Evolutionary conservation across 495 filamentous ascomycete species (phyloP).

Genomic region (Glutinoglossum americanum): DNA sequence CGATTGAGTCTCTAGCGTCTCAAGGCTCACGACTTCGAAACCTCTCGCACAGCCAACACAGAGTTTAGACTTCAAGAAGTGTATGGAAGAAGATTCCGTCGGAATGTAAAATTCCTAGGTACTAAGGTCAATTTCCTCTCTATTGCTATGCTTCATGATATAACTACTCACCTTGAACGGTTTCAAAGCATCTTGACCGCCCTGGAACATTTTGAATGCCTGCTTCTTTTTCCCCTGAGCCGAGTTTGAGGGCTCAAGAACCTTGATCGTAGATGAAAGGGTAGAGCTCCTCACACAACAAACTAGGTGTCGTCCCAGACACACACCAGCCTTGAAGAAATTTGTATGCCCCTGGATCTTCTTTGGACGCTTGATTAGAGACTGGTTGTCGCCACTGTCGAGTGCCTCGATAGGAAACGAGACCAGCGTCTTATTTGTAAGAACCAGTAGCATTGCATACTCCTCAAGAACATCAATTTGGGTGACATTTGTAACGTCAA

Average conservation of each 20-base stretch:
- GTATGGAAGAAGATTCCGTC: slow-evolving; percentile 84
- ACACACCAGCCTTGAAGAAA: slow-evolving; percentile 95
- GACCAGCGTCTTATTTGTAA: slow-evolving; percentile 74
- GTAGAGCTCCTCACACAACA: slow-evolving; percentile 84
- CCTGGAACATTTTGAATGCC: slow-evolving; percentile 87
- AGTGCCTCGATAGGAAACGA: slow-evolving; percentile 74
- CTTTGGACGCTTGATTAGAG: slow-evolving; percentile 67
- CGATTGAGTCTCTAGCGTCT: slow-evolving; percentile 92
- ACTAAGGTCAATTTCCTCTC: not conserved
- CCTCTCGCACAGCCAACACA: slow-evolving; percentile 89
- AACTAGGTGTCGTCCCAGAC: slow-evolving; percentile 80
- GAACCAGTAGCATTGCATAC: slow-evolving; percentile 74
- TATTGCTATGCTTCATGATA: not conserved
- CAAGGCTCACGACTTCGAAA: slow-evolving; percentile 91
- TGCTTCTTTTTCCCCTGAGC: slow-evolving; percentile 76
- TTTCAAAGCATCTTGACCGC: slow-evolving; percentile 79
- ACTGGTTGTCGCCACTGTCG: slow-evolving; percentile 53
- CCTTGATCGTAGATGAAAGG: slow-evolving; percentile 86
- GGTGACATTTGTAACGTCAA: slow-evolving; percentile 73
- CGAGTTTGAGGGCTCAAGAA: slow-evolving; percentile 90
- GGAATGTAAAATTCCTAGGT: slow-evolving; percentile 86
- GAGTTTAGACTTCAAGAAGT: slow-evolving; percentile 89
- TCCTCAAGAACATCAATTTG: slow-evolving; percentile 94
- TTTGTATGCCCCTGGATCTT: slow-evolving; percentile 94
- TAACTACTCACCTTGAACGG: slow-evolving; percentile 52